Conservation (phyloP, 2,329 filamentous ascomycete species). For the Dactylellina drechsleri region DNA sequence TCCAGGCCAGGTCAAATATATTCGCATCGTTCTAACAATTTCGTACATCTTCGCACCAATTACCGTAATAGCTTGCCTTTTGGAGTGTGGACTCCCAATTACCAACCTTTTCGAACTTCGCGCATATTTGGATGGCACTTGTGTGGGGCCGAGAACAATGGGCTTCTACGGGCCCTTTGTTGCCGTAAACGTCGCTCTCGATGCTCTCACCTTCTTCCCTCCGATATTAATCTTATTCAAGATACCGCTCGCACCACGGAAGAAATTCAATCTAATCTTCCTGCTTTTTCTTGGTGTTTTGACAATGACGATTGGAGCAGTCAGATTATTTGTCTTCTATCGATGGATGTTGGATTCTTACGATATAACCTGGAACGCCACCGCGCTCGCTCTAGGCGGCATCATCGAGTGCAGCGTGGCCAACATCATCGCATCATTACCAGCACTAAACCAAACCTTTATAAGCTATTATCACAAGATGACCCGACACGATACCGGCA, state of each 20-base stretch:
- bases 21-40: conserved; percentile 6
- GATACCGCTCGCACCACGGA: conserved; percentile 21
- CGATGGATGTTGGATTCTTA: conserved; percentile 38
- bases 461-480: conserved; percentile 17
- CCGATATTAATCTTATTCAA: conserved; percentile 31
- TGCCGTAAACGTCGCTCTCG: conserved; percentile 20
- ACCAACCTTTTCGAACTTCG: conserved; percentile 29
- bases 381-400: conserved; percentile 23
- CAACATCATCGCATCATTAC: conserved; percentile 34
- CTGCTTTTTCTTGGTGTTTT: conserved; percentile 30
- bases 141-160: conserved; percentile 27
- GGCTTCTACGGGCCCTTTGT: conserved; percentile 27
- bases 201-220: conserved; percentile 35
- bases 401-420: conserved; percentile 43
- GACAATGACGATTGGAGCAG: conserved; percentile 18
- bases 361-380: conserved; percentile 37
- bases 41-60: conserved; percentile 28
- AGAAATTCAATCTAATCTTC: conserved; percentile 38
- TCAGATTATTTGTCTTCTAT: conserved; percentile 35
- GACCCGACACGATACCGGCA: conserved; percentile 4
- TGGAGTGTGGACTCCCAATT: conserved; percentile 41
- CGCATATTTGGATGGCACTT: conserved; percentile 36
- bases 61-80: conserved; percentile 18
- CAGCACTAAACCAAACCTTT: conserved; percentile 39
- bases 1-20: conserved; percentile 20